Base-by-base conservation (phyloP, 2,329 filamentous ascomycete species). In the Xylariales sp. region DNA sequence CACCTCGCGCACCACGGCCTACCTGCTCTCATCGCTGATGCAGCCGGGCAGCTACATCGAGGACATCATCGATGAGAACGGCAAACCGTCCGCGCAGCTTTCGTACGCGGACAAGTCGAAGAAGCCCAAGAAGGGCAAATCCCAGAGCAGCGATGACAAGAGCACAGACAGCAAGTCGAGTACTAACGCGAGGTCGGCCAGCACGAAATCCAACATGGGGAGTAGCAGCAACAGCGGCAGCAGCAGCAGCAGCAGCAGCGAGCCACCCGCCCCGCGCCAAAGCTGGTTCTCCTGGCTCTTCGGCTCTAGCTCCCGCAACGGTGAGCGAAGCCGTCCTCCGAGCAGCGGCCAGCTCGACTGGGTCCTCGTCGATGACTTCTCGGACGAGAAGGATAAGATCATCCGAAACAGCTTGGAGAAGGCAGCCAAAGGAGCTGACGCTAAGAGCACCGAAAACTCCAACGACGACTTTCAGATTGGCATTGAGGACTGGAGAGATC, bases 1-100 rank as follows among this genome's bases (percentile, higher is more conserved):
- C 62, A 97, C 93, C 0, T 94, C 91, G 1, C 81, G 93, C 51
- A 97, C 89, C 1, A 97, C 91, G 0, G 93, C 93, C 1, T 91
- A 96, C 59, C 72, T 98, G 12, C 73, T 98, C 13, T 95, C 90
- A 2, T 89, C 90, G 6, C 72, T 97, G 43, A 83, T 93, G 41
- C 87, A 90, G 36, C 75, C 79, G 1, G 81, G 83, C 32, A 76
- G 72, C 48, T 77, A 77, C 38, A 70, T 80, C 32, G 76, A 81
- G 45, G 73, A 81, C 41, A 68, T 72, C 6, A 63, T 79, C 14
- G 68, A 80, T 40, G 78, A 80, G 41, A 76, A 82, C 48, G 74
- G 75, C 2, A 77, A 78, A 40, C 66, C 76, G 4, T 61, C 66
- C 12, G 59, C 74, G 48, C 77, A 72, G 52, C 69, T 74, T 17